Evolutionary conservation across 2,329 filamentous ascomycete species (phyloP).

Genomic region (Fusarium tricinctum): DNA sequence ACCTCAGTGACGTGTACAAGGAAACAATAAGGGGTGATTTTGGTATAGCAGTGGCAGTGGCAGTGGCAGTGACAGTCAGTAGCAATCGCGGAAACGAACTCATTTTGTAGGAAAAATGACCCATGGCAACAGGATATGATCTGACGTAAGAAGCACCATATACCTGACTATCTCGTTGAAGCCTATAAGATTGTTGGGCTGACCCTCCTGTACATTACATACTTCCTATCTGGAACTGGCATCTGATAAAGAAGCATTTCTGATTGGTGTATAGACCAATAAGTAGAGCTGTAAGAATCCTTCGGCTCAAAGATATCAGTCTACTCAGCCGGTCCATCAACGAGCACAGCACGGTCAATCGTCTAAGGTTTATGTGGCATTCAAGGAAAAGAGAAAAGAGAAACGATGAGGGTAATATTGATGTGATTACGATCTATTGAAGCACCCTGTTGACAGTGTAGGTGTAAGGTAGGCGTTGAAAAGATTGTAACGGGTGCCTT

Average conservation of each 20-base stretch:
- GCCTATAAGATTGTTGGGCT: neutral
- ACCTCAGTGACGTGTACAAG: constrained; percentile 32
- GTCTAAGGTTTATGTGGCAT: neutral
- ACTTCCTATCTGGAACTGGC: too few relatives aligned
- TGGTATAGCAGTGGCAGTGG: too few relatives aligned
- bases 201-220: neutral
- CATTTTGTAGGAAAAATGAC: neutral
- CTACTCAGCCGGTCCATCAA: too few relatives aligned
- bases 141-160: neutral
- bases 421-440: too few relatives aligned
- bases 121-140: neutral
- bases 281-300: neutral
- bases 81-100: neutral
- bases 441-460: too few relatives aligned
- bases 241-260: too few relatives aligned
- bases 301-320: neutral
- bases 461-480: too few relatives aligned
- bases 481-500: too few relatives aligned
- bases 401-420: too few relatives aligned
- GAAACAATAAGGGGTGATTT: neutral
- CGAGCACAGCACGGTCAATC: too few relatives aligned
- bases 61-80: too few relatives aligned
- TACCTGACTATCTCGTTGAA: neutral
- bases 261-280: too few relatives aligned
- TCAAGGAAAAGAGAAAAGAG: neutral